Base-by-base conservation (phyloP, 768 basidiomycete species). In the Boletus rufocinnamomeus region DNA sequence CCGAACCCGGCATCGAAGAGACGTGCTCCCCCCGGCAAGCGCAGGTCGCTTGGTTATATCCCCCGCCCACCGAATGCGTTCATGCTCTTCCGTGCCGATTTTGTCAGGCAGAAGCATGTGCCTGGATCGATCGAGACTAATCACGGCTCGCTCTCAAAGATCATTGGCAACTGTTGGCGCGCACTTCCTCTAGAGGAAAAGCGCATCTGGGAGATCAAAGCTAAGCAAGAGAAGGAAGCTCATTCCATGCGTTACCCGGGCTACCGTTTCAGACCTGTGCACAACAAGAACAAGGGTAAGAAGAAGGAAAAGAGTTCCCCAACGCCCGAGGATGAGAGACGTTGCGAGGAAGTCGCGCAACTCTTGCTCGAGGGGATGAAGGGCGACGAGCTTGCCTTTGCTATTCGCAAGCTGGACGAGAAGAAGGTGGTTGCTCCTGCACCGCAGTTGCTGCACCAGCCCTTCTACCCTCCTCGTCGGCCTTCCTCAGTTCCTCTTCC, bases 201-300 rank as follows among this genome's bases (percentile, higher is more conserved):
- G 66, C 80, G 79, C 5, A 76, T 83, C 19, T 92, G 90, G 90
- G 88, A 91, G 66, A 73, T 81, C 35, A 82, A 82, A 54, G 90
- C 90, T 0, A 87, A 88, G 67, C 80, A 83, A 45, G 89, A 85
- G 25, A 90, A 89, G 73, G 86, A 84, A 0, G 85, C 84, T 32
- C 89, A 92, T 74, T 84, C 87, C 54, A 76, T 76, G 41, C 77
- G 74, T 58, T 89, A 88, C 68, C 89, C 90, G 1, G 81, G 89
- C 61, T 92, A 81, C 49, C 75, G 78, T 35, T 82, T 80, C 71
- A 67, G 70, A 50, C 76, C 76, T 8, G 77, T 77, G 1, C 75
- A 76, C 67, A 79, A 79, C 69, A 79, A 79, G 74, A 74, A 73
- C 63, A 80, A 79, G 72, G 69, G 65, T 13, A 80, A 79, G 73